A percentile compares a stretch with the other conserved stretches of the same genome.
These are phyloP conservation scores for Lasiodiplodia citricola DNA, from an alignment of 2,329 filamentous ascomycete genomes.

Conservation along the genomic window DNA sequence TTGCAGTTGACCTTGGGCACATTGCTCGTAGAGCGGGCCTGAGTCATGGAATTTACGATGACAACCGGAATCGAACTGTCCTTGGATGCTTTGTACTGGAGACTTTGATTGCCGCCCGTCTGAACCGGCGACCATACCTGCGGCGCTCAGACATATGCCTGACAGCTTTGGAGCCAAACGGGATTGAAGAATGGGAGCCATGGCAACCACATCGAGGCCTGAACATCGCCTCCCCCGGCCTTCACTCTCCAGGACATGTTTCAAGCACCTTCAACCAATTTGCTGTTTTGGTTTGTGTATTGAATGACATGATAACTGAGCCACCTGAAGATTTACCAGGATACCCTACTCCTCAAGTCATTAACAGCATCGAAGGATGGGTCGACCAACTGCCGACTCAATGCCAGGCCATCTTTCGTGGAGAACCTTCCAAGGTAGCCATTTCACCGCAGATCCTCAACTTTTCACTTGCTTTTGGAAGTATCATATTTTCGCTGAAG, in stretches of 20 bases:
- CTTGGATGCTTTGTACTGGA: not conserved
- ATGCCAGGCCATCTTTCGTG: not conserved
- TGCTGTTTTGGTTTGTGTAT: not conserved
- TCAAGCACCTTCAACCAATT: slow-evolving; percentile 1
- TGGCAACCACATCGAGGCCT: not conserved
- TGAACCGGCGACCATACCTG: not conserved
- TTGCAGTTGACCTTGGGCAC: not conserved
- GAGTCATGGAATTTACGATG: not conserved
- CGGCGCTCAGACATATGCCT: not conserved
- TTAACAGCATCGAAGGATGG: not conserved
- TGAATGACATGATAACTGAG: not conserved
- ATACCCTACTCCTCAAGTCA: not conserved
- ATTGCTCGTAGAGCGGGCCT: not conserved
- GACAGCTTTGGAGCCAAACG: not conserved
- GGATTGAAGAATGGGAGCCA: not conserved
- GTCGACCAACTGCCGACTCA: not conserved
- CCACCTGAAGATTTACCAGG: not conserved
- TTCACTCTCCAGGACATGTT: not conserved
- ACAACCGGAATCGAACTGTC: not conserved
- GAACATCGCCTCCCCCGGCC: not conserved
- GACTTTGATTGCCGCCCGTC: not conserved
- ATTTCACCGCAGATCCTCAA: not conserved
- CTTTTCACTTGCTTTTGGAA: not conserved
- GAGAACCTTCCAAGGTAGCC: too few relatives aligned
- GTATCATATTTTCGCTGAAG: not conserved